Conservation (phyloP, 83 land plant genomes). For the Thuja plicata region DNA sequence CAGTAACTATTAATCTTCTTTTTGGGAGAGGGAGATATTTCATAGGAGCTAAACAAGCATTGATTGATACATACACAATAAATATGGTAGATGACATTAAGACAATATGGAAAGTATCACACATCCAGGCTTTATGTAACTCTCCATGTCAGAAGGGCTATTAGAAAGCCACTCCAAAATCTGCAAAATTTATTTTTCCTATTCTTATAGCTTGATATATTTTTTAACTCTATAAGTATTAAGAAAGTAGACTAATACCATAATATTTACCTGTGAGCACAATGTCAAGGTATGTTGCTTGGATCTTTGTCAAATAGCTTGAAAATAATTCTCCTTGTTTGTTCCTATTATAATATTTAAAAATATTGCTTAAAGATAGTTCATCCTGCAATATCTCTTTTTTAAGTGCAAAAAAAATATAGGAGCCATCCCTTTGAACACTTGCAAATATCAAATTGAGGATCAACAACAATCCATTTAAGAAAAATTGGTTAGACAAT, state of each 20-base stretch:
- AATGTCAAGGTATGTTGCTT: slow-evolving; percentile 47
- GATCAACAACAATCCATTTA: no score
- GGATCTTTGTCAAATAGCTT: slow-evolving; percentile 74
- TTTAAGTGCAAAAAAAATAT: not conserved
- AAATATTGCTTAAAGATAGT: not conserved
- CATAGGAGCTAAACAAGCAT: not conserved
- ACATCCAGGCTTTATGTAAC: slow-evolving; percentile 79
- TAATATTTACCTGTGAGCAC: slow-evolving; percentile 37
- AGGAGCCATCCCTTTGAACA: not conserved
- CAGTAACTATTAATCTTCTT: no score
- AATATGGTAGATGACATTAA: slow-evolving; percentile 51
- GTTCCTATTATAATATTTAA: slow-evolving; percentile 33
- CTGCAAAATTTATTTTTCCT: slow-evolving; percentile 25
- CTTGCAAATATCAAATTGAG: no score
- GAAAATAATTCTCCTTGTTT: slow-evolving; percentile 60
- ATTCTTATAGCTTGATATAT: slow-evolving; percentile 4
- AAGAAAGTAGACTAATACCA: slow-evolving; percentile 23
- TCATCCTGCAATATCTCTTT: not conserved
- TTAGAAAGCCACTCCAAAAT: slow-evolving; percentile 64
- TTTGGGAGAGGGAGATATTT: slow-evolving; percentile 5
- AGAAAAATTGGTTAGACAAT: no score
- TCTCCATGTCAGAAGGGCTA: slow-evolving; percentile 71
- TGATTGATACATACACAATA: slow-evolving; percentile 36
- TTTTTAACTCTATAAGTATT: not conserved
- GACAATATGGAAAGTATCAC: slow-evolving; percentile 56